Evolutionary conservation across 148 eudicot species (phyloP), one percentile per base, ranked within the genome.

Genomic region (Rheum nobile): DNA sequence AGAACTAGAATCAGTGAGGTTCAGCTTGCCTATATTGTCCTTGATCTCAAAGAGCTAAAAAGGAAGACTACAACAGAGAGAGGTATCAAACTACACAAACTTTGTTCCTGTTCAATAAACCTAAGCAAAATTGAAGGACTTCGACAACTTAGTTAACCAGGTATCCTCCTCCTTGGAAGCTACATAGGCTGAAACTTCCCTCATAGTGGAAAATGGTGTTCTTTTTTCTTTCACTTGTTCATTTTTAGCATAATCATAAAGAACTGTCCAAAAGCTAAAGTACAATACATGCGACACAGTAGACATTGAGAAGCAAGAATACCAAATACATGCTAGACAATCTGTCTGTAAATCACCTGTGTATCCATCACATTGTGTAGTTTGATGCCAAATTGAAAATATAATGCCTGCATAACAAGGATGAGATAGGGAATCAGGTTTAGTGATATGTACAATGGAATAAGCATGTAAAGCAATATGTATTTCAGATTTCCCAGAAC

Each of bases 321-420:
- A 41, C 43, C 43, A 41, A 41, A 41, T 41, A 55, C 28, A 55
- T 22, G 28, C 31, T 24, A 55, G 63, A 55, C 31, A 55, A 55
- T 55, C 63, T 10, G 22, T 4, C 2, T 57, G 11, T 29, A 59
- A 41, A 72, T 84, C 63, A 90, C 98, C 96, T 91, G 98, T 80
- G 97, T 91, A 80, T 94, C 98, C 82, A 91, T 88, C 19, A 91
- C 98, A 84, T 91, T 91, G 74, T 94, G 86, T 71, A 91, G 76
- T 86, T 85, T 91, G 84, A 94, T 94, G 73, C 97, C 97, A 77
- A 88, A 94, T 48, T 94, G 98, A 78, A 81, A 91, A 83, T 85
- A 91, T 75, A 94, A 72, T 72, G 97, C 98, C 98, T 94, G 76
- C 75, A 85, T 6, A 32, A 65, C 32, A 65, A 19, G 21, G 38